Base-by-base conservation (phyloP, 2,329 filamentous ascomycete species). In the Simplicillium sp. region DNA sequence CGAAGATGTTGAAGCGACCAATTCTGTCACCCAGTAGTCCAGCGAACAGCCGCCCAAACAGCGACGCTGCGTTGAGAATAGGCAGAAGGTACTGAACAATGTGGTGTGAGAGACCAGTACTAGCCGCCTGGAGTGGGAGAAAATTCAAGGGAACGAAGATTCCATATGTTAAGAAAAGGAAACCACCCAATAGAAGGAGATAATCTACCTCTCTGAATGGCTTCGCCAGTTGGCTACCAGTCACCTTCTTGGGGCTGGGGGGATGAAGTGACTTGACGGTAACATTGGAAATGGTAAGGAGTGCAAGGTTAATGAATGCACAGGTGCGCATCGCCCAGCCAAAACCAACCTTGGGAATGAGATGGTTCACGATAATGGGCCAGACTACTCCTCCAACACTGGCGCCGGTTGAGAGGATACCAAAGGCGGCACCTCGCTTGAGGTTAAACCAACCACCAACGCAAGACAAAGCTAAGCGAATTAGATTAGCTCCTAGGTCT, bases 331-430 rank as follows among this genome's bases (percentile, higher is more conserved):
- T 62, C 2, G 62, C 45, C 64, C 62, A 67, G 1, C 51, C 52
- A n/a, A 59, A 68, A 1, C 64, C 63, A 4, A 65, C 48, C 4
- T 47, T 28, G 0, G 44, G 46, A 31, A 65, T 63, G 8, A 67
- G 47, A 2, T 52, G 55, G 2, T 43, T 54, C 3, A 66, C 49
- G 55, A 66, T 62, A 44, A 67, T 62, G 18, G 64, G 64, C 38
- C 65, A 60, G 18, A 67, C 50, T 28, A 65, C 54, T 2, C 63
- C 63, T 5, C 65, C 64, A 3, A 67, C 44, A 6, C 53, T 56
- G 1, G 60, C 61, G 8, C 60, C 60, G 0, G 58, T 60, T 4
- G 56, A 47, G 11, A 63, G 47, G 5, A 64, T 45, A 18, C 61
- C 62, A 31, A 61, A 64, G 34, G 59, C 60, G 5, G 51, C 50